Evolutionary conservation across 768 basidiomycete species (phyloP).

Genomic region (Pleurotus platypus): DNA sequence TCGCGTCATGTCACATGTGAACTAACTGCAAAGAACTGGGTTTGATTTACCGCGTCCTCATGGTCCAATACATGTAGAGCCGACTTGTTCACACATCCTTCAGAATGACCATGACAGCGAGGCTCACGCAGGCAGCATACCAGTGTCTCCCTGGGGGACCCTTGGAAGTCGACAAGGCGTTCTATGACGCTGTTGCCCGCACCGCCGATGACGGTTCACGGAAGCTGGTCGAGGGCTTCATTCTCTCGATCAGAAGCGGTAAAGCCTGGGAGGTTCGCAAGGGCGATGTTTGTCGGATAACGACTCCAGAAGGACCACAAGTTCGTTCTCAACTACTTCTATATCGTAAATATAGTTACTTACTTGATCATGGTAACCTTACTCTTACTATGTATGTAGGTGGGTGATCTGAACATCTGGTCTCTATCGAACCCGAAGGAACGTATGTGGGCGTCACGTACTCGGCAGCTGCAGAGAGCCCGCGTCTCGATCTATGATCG

Average conservation of each 20-base stretch:
- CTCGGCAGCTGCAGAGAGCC: constrained; percentile 18
- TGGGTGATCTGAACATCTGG: constrained; percentile 19
- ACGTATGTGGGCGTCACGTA: constrained; percentile 18
- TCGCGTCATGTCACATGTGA: too few relatives aligned
- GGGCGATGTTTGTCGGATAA: constrained; percentile 18
- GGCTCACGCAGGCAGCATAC: constrained; percentile 15
- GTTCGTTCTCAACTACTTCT: constrained; percentile 9
- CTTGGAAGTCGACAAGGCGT: constrained; percentile 13
- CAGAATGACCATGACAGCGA: not conserved
- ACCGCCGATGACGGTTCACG: constrained; percentile 2
- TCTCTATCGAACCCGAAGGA: constrained; percentile 13
- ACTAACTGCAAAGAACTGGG: too few relatives aligned
- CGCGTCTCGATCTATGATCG: constrained; percentile 19
- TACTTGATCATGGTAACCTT: constrained; percentile 1
- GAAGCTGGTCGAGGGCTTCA: constrained; percentile 14
- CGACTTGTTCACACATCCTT: too few relatives aligned
- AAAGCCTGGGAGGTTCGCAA: constrained; percentile 16
- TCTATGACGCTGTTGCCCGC: constrained; percentile 15
- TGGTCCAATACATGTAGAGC: too few relatives aligned
- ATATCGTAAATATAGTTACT: not conserved
- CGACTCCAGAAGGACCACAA: constrained; percentile 18
- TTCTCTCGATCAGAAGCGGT: constrained; percentile 16
- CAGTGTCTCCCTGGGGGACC: constrained; percentile 10
- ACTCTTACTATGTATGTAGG: not conserved
- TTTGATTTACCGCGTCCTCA: too few relatives aligned